Evolutionary conservation across 2,329 filamentous ascomycete genomes (phyloP), one percentile per base, ranked within the genome.

Genomic region (Fonsecaea pedrosoi): DNA sequence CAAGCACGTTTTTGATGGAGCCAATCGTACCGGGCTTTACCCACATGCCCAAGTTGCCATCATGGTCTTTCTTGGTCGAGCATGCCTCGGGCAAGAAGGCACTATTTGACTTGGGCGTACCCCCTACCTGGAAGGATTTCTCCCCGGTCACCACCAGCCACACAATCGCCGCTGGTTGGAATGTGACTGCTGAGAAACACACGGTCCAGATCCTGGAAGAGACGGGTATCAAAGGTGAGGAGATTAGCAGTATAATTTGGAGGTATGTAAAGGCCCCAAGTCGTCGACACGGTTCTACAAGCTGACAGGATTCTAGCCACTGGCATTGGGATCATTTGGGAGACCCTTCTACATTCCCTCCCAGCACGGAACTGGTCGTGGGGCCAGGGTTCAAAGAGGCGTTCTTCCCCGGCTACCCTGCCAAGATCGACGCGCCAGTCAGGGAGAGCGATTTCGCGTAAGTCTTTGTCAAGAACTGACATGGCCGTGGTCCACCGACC

Each of bases 301-400:
- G 25, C 32, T 32, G 13, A 38, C 38, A 13, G 21, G 3, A 18
- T 13, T 42, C 25, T 42, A 60, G 57, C 66, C 76, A 77, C 59
- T 72, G 72, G 42, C 69, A 71, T 60, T 71, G 67, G 45, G 69
- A 87, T 71, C 85, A 87, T 65, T 81, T 80, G 10, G 86, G 85
- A 0, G 81, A 86, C 62, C 77, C 81, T 0, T 79, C 79, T 0
- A 75, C 73, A 0, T 87, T 87, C 54, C 82, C 83, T 0, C 0
- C 70, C 0, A 74, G 70, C 0, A 84, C 83, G 0, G 77, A 81
- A 7, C 71, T 87, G 0, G 70, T 87, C 34, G 84, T 87, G 2
- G 85, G 85, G 0, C 82, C 84, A 0, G 85, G 85, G 0, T 83
- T 86, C 72, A 82, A 80, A 58, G 67, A 79, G 1, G 74, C 73